phyloP scores from a whole-genome alignment of 2,329 filamentous ascomycete species.

The Pseudogymnoascus sp. region DNA sequence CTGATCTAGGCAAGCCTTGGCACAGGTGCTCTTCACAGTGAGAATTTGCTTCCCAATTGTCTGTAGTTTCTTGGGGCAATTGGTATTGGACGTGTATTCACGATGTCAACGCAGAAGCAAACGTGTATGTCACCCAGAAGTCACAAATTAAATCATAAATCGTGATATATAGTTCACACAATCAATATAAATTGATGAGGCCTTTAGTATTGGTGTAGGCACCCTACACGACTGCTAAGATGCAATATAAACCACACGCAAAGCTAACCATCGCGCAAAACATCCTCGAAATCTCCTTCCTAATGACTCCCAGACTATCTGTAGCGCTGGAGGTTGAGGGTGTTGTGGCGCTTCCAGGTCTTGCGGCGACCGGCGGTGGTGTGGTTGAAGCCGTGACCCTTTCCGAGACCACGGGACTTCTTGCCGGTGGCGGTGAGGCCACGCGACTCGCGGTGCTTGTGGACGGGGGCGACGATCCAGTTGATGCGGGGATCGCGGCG shows the following conservation, averaged over 20 bases:
- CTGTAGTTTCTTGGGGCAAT: background rate
- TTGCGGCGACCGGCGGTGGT: conserved; percentile 94
- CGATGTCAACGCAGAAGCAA: background rate
- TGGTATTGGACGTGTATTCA: background rate
- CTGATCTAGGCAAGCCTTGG: background rate
- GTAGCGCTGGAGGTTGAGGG: conserved; percentile 97
- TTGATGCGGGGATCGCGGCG: conserved; percentile 97
- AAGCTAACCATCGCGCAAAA: conserved; percentile 7
- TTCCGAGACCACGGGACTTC: conserved; percentile 99
- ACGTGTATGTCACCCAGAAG: background rate
- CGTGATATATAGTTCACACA: conserved; percentile 10
- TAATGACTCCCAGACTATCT: conserved; percentile 48
- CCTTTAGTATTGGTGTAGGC: conserved; percentile 6
- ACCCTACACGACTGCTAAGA: conserved; percentile 8
- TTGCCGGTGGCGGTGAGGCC: conserved; percentile 98
- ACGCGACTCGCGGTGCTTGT: conserved; percentile 99
- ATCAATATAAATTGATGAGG: conserved; percentile 11
- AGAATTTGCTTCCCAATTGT: background rate
- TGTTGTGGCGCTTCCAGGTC: conserved; percentile 99
- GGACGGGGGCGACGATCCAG: conserved; percentile 99
- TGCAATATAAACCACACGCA: conserved; percentile 7
- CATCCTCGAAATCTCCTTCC: background rate
- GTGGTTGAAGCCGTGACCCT: conserved; percentile 99
- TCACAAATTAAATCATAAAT: conserved; percentile 9
- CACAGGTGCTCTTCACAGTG: background rate